Evolutionary conservation across 805 yeast genomes (phyloP).

Genomic region (Yarrowia bubula): DNA sequence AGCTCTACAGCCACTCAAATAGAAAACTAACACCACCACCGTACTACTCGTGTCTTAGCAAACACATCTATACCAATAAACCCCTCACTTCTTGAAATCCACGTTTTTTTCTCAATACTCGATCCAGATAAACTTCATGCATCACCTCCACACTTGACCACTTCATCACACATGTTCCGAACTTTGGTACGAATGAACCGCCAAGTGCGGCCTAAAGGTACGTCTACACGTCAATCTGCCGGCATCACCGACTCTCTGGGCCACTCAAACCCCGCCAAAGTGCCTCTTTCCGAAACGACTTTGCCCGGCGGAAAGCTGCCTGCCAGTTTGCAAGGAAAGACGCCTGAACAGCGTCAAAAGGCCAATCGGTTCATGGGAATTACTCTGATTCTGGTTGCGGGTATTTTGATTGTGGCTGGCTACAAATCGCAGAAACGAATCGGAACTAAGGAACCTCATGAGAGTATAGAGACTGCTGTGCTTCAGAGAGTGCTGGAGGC

Average conservation of each 20-base stretch:
- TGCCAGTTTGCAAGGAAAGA: neutral
- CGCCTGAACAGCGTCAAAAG: slow-evolving; percentile 4
- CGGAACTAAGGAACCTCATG: slow-evolving; percentile 4
- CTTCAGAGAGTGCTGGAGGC: slow-evolving; percentile 8
- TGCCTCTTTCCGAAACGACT: slow-evolving; percentile 20
- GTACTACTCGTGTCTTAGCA: too few species aligned
- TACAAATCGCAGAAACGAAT: slow-evolving; percentile 15
- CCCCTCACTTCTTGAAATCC: too few species aligned
- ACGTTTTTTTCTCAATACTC: too few species aligned
- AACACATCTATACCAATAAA: too few species aligned
- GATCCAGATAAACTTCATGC: neutral
- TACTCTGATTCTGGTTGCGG: slow-evolving; percentile 2
- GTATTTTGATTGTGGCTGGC: neutral
- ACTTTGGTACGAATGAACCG: slow-evolving; percentile 15
- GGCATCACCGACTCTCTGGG: slow-evolving; percentile 19
- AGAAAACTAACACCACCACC: too few species aligned
- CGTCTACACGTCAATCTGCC: neutral
- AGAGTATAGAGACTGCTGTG: slow-evolving; percentile 14
- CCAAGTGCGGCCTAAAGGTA: slow-evolving; percentile 16
- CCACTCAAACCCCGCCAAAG: neutral
- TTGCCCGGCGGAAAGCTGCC: slow-evolving; percentile 17
- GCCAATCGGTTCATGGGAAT: slow-evolving; percentile 23
- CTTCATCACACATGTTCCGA: neutral
- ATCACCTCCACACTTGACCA: neutral
- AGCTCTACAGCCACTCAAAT: too few species aligned